phyloP scores from a whole-genome alignment of 768 basidiomycete species.

The Crucibulum laeve region DNA sequence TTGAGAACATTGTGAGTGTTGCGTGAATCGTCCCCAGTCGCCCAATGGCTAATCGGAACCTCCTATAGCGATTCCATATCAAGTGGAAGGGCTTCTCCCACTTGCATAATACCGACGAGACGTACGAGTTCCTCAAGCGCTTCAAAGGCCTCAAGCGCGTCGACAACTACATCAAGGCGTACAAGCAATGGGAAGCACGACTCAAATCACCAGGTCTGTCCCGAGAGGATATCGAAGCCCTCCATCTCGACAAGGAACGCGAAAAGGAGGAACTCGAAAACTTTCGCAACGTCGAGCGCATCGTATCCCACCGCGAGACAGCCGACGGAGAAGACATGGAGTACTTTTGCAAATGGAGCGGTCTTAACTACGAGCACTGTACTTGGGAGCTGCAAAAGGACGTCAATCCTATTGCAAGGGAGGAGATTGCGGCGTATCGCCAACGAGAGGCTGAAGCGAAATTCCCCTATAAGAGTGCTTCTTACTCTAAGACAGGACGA shows the following conservation, averaged over 20 bases:
- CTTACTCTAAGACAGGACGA: conserved; percentile 61
- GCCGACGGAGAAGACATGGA: conserved; percentile 57
- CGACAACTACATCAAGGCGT: conserved; percentile 97
- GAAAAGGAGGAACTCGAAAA: conserved; percentile 88
- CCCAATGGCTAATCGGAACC: conserved; percentile 5
- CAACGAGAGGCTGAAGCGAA: conserved; percentile 70
- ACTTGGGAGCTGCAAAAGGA: conserved; percentile 92
- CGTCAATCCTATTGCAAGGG: conserved; percentile 71
- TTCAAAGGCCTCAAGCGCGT: conserved; percentile 96
- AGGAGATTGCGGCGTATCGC: conserved; percentile 77
- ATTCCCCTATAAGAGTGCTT: conserved; percentile 81
- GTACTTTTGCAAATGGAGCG: conserved; percentile 97
- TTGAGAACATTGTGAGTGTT: conserved; percentile 69
- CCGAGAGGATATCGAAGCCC: conserved; percentile 85
- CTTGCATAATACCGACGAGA: conserved; percentile 98
- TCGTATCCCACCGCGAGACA: conserved; percentile 74
- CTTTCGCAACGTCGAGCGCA: conserved; percentile 87
- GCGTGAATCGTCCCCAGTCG: conserved; percentile 16
- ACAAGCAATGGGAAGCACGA: conserved; percentile 68
- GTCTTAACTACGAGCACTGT: conserved; percentile 88
- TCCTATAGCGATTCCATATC: conserved; percentile 87
- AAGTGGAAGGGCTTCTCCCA: conserved; percentile 99
- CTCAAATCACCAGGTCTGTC: conserved; percentile 63
- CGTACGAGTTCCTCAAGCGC: conserved; percentile 91
- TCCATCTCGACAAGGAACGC: conserved; percentile 87